These are phyloP conservation scores for Brasilioporus rufonigricans DNA, from an alignment of 768 basidiomycete genomes.

Conservation along the genomic window DNA sequence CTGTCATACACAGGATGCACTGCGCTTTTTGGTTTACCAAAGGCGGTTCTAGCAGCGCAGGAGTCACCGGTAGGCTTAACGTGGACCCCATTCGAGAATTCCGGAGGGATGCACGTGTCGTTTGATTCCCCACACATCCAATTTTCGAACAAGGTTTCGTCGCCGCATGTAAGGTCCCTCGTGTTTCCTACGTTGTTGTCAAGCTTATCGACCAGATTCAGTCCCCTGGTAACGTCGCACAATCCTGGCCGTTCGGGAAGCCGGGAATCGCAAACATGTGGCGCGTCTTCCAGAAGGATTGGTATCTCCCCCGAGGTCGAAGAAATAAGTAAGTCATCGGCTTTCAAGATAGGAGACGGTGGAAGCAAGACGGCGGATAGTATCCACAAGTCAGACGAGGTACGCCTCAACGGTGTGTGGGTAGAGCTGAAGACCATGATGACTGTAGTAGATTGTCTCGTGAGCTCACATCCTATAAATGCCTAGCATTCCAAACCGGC, in stretches of 20 bases:
- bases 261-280: constrained; percentile 7
- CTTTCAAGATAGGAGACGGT: constrained; percentile 46
- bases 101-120: background rate
- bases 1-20: background rate
- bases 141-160: constrained; percentile 1
- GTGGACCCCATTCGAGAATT: background rate
- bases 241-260: background rate
- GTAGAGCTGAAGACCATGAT: constrained; percentile 15
- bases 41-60: background rate
- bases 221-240: constrained; percentile 6
- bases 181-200: background rate
- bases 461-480: constrained; percentile 1
- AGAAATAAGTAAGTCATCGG: constrained; percentile 35
- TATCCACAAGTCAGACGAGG: constrained; percentile 41
- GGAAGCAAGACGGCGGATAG: constrained; percentile 37
- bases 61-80: constrained; percentile 1
- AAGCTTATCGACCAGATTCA: background rate
- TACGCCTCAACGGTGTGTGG: constrained; percentile 34
- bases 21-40: background rate
- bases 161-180: background rate
- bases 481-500: constrained; percentile 20
- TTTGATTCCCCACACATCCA: constrained; percentile 4
- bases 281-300: constrained; percentile 39
- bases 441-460: background rate
- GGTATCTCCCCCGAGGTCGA: constrained; percentile 51